Conservation (phyloP, 176 grass and related monocot species). For the Carex pumila region DNA sequence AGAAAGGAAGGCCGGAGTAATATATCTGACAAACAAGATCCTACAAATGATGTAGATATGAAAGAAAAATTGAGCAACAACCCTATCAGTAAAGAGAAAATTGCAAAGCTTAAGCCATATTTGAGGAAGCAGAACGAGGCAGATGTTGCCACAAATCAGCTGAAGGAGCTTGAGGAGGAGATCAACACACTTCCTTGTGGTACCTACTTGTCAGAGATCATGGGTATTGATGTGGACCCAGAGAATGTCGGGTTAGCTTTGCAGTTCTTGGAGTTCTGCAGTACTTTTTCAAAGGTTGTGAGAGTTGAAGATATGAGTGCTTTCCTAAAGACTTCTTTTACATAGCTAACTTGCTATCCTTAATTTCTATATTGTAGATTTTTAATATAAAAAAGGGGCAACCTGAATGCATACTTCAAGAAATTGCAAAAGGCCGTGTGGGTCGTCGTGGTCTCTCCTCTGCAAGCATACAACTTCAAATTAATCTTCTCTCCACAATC, state of each 20-base stretch:
- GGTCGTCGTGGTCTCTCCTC: slow-evolving; percentile 38
- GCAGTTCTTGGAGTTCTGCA: slow-evolving; percentile 74
- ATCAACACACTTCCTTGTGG: slow-evolving; percentile 42
- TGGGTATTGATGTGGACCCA: slow-evolving; percentile 29
- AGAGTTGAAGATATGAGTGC: neutral
- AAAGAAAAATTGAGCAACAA: slow-evolving; percentile 4
- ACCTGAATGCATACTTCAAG: slow-evolving; percentile 63
- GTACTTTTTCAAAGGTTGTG: slow-evolving; percentile 66
- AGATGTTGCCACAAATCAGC: neutral
- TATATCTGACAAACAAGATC: neutral
- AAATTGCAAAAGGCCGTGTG: slow-evolving; percentile 48
- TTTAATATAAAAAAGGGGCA: slow-evolving; percentile 73
- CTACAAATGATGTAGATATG: slow-evolving; percentile 17
- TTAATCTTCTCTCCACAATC: slow-evolving; percentile 63
- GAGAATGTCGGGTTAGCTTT: slow-evolving; percentile 56
- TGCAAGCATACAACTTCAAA: slow-evolving; percentile 49
- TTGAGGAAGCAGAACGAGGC: slow-evolving; percentile 11
- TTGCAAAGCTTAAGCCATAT: neutral
- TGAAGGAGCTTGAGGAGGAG: slow-evolving; percentile 5
- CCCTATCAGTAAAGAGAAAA: neutral
- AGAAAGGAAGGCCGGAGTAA: neutral
- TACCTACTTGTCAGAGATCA: slow-evolving; percentile 31
- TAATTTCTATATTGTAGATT: slow-evolving; percentile 31
- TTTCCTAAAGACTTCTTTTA: slow-evolving; percentile 1
- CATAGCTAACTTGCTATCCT: slow-evolving; percentile 3